Conservation (phyloP, 352 stramenopile genomes). For the Globisporangium alternatum region DNA sequence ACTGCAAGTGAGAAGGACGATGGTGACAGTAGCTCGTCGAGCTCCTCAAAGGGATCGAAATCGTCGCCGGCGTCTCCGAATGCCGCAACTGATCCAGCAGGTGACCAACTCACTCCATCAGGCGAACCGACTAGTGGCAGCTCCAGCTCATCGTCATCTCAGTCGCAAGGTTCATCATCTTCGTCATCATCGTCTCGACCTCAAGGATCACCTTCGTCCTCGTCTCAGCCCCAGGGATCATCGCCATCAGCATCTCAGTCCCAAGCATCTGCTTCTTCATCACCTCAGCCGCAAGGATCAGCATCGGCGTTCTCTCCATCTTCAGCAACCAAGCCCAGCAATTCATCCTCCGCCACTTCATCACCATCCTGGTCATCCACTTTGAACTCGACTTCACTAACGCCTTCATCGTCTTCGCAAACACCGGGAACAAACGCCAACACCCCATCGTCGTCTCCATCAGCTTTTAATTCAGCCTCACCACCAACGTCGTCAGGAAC, state of each 20-base stretch:
- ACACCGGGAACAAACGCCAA: not conserved
- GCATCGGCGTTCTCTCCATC: not conserved
- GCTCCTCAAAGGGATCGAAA: slow-evolving; percentile 4
- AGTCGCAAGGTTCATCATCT: not conserved
- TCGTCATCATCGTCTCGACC: not conserved
- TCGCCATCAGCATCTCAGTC: not conserved
- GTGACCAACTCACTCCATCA: not conserved
- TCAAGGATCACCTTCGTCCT: not conserved
- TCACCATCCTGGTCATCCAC: not conserved
- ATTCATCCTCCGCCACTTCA: not conserved
- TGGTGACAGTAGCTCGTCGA: not conserved
- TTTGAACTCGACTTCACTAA: not conserved
- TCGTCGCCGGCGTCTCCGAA: not conserved
- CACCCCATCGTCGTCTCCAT: not conserved
- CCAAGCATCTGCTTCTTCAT: not conserved
- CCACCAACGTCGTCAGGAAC: not conserved
- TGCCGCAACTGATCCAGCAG: not conserved
- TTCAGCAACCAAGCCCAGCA: not conserved
- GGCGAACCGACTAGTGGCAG: not conserved
- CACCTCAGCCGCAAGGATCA: not conserved
- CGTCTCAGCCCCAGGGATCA: not conserved
- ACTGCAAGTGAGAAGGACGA: slow-evolving; percentile 5
- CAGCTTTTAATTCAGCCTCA: not conserved
- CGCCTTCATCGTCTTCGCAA: not conserved
- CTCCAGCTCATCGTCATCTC: not conserved